Percentiles rank a stretch among this genome's conserved stretches.
These are phyloP conservation scores for Powellomyces hirtus DNA, from an alignment of 192 early-diverging fungal genomes.

Conservation along the genomic window DNA sequence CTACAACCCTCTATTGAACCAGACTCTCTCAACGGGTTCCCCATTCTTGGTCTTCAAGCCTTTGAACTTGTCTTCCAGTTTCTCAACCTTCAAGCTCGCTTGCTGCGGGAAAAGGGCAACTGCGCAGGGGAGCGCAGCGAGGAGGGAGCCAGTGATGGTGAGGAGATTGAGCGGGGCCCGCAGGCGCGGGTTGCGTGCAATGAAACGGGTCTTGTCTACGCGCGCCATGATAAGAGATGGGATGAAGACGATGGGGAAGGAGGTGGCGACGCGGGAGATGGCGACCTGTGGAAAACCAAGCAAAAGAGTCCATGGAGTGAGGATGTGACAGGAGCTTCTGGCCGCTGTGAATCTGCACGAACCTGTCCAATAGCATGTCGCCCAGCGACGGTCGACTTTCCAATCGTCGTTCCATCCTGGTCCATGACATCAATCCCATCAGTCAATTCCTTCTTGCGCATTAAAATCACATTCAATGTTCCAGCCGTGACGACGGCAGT, in stretches of 20 bases:
- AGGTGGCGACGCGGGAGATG: constrained; percentile 72
- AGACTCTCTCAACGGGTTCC: constrained; percentile 56
- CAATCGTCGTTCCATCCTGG: constrained; percentile 60
- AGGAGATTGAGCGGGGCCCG: constrained; percentile 64
- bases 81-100: constrained; percentile 55
- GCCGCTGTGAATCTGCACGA: constrained; percentile 28
- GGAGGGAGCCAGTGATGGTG: constrained; percentile 65
- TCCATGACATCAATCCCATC: constrained; percentile 77
- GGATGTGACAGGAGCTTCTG: background rate
- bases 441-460: constrained; percentile 78
- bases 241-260: constrained; percentile 69
- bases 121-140: constrained; percentile 73
- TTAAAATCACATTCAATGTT: constrained; percentile 78
- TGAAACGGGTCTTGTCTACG: constrained; percentile 59
- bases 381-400: constrained; percentile 69
- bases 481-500: constrained; percentile 77
- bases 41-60: constrained; percentile 59
- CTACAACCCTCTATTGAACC: constrained; percentile 77
- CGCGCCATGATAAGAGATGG: constrained; percentile 68
- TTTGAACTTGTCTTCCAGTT: constrained; percentile 66
- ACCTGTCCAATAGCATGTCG: constrained; percentile 63
- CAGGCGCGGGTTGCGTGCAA: constrained; percentile 53
- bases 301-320: background rate
- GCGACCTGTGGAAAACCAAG: too few relatives aligned
- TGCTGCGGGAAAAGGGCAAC: constrained; percentile 78